These are phyloP conservation scores for Dichotomocladium elegans DNA, from an alignment of 371 early-diverging fungal species.

Conservation along the genomic window DNA sequence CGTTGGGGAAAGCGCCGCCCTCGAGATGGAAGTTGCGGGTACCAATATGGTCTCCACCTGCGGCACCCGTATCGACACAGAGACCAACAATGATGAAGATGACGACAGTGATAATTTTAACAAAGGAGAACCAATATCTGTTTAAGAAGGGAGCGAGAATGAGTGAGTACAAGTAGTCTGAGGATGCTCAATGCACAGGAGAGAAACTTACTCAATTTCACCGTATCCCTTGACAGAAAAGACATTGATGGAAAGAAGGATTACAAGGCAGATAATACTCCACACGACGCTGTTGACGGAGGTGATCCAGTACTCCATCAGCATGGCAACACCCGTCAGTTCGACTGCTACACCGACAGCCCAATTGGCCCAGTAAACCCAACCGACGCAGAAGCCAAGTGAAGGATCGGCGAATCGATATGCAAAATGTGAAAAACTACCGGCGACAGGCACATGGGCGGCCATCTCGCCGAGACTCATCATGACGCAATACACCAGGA, in stretches of 20 bases:
- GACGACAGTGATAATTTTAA: conserved; percentile 58
- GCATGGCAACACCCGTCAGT: conserved; percentile 72
- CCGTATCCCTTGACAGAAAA: conserved; percentile 69
- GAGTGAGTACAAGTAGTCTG: conserved; percentile 1
- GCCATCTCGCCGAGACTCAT: conserved; percentile 88
- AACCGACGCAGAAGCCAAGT: conserved; percentile 75
- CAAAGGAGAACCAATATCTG: conserved; percentile 52
- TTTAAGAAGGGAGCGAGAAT: neutral
- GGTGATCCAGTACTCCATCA: conserved; percentile 79
- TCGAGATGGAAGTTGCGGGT: conserved; percentile 63
- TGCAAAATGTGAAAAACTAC: conserved; percentile 81
- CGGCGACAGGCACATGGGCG: conserved; percentile 78
- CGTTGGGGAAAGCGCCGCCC: conserved; percentile 76
- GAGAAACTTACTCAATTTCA: conserved; percentile 44
- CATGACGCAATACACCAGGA: conserved; percentile 82
- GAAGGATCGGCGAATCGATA: conserved; percentile 82
- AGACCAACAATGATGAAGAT: conserved; percentile 76
- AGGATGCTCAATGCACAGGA: too few species aligned
- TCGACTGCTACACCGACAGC: conserved; percentile 80
- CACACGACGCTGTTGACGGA: conserved; percentile 55
- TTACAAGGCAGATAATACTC: conserved; percentile 54
- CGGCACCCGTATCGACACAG: conserved; percentile 60
- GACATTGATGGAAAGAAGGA: conserved; percentile 60
- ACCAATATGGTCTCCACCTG: conserved; percentile 42
- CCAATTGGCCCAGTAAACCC: conserved; percentile 85